phyloP scores from a whole-genome alignment of 768 basidiomycete genomes.

The Botryobasidium botryosum region DNA sequence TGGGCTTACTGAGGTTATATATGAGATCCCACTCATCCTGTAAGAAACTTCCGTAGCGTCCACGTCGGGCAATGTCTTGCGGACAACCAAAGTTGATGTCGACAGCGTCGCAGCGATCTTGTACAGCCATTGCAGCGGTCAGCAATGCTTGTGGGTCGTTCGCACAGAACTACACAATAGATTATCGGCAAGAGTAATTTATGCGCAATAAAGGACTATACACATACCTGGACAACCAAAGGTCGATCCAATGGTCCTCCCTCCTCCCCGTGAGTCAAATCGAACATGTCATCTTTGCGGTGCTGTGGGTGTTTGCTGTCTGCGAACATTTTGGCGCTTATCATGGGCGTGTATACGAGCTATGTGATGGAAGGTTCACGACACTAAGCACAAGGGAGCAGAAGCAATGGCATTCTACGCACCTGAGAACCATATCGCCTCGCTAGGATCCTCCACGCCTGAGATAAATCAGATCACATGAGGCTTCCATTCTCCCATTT shows the following conservation, averaged over 20 bases:
- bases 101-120: conserved; percentile 74
- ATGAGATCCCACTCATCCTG: conserved; percentile 94
- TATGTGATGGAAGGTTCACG: no score
- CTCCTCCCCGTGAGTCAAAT: conserved; percentile 61
- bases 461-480: neutral
- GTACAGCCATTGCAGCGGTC: conserved; percentile 56
- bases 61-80: conserved; percentile 82
- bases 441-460: conserved; percentile 85
- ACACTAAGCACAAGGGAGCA: conserved; percentile 11
- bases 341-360: conserved; percentile 97
- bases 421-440: conserved; percentile 72
- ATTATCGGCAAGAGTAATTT: conserved; percentile 1
- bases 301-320: conserved; percentile 28
- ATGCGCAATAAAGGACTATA: neutral
- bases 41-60: conserved; percentile 76
- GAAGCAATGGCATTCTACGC: conserved; percentile 20
- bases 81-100: conserved; percentile 93
- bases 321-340: conserved; percentile 76
- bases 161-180: conserved; percentile 50
- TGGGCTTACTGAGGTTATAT: conserved; percentile 46
- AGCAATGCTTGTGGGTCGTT: conserved; percentile 73
- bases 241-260: conserved; percentile 65
- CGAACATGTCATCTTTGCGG: conserved; percentile 46
- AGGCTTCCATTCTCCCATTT: conserved; percentile 1
- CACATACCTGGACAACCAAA: conserved; percentile 51